Evolutionary conservation across 2,329 filamentous ascomycete genomes (phyloP), one percentile per base, ranked within the genome.

Genomic region (Penicillium hordei): DNA sequence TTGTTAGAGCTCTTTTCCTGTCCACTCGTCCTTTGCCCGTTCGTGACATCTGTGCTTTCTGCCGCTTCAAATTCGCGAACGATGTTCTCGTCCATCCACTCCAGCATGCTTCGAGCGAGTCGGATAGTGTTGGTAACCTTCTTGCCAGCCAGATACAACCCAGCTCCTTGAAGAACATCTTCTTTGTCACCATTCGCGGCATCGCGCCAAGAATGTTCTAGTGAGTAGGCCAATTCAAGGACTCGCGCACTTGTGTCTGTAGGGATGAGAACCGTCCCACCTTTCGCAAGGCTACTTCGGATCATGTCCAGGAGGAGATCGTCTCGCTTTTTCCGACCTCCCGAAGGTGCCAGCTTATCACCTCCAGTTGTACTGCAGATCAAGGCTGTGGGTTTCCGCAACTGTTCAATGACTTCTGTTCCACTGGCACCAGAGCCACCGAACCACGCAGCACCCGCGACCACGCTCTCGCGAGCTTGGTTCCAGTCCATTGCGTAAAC

Each of bases 401-500:
- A 76, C 70, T 95, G 91, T 75, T 99, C 94, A 55, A 96, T 92
- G 21, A 99, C 91, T 71, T 97, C 92, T 9, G 90, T 89, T 21
- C 91, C 90, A 40, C 90, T 90, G 0, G 85, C 86, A 31, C 88
- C 90, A 23, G 88, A 87, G 6, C 91, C 90, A 45, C 91, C 91
- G 42, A 99, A 82, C 91, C 94, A 97, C 27, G 93, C 92, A 23
- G 94, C 94, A 61, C 93, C 93, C 0, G 93, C 88, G 59, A 96
- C 87, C 17, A 97, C 92, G 76, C 96, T 96, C 73, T 99, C 94
- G 65, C 91, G 86, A n/a, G 90, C 91, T 76, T 97, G 93, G 68
- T 97, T 97, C 94, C 94, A 99, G 70, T 97, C 93, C 19, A 97
- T 91, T 0, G 94, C 93, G 69, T 99, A 97, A 1, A 99, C 93